A percentile compares a stretch with the other conserved stretches of the same genome.
Evolutionary conservation across 495 filamentous ascomycete genomes (phyloP).

Genomic region (Viridothelium virens): DNA sequence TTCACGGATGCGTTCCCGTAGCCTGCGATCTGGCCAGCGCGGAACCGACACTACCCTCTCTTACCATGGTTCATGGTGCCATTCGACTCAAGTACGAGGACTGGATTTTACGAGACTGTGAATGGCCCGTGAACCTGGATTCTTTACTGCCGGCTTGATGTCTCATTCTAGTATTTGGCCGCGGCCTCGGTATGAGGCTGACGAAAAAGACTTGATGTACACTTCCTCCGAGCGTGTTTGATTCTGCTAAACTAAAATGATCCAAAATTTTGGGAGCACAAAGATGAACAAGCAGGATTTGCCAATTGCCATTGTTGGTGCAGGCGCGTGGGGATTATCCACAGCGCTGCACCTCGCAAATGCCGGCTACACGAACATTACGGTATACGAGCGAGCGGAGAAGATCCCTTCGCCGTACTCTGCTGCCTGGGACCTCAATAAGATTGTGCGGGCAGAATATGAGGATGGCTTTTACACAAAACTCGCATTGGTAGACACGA

Average conservation of each 20-base stretch:
- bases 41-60: background rate
- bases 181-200: background rate
- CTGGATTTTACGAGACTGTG: background rate
- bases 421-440: slow-evolving; percentile 48
- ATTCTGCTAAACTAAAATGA: background rate
- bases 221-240: slow-evolving; percentile 1
- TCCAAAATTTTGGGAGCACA: background rate
- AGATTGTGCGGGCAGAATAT: slow-evolving; percentile 51
- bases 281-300: background rate
- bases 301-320: slow-evolving; percentile 31
- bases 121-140: background rate
- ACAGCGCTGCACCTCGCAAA: slow-evolving; percentile 44
- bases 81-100: background rate
- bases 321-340: slow-evolving; percentile 44
- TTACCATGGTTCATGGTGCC: background rate
- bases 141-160: background rate
- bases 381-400: slow-evolving; percentile 40
- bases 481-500: slow-evolving; percentile 38
- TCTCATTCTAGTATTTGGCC: background rate
- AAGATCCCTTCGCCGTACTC: slow-evolving; percentile 39
- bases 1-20: background rate
- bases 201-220: background rate
- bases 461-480: slow-evolving; percentile 49
- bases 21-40: background rate
- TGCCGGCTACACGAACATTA: slow-evolving; percentile 40